phyloP scores from a whole-genome alignment of 1,284 basidiomycete species.

The Sphagnurus paluster region DNA sequence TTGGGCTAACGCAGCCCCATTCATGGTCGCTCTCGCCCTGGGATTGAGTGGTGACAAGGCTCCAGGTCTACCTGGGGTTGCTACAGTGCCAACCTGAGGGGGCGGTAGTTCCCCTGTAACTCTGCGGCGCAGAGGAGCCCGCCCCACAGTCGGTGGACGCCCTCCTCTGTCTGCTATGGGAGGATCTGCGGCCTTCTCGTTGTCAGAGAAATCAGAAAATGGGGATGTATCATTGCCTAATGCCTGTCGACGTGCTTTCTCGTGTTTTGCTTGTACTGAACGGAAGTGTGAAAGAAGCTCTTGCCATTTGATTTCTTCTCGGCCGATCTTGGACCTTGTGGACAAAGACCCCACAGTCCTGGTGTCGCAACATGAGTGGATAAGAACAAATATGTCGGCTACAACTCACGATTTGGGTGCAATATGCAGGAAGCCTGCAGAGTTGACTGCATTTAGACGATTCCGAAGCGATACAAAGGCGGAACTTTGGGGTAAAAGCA shows the following conservation, averaged over 20 bases:
- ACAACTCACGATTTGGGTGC: constrained; percentile 72
- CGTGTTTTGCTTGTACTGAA: constrained; percentile 80
- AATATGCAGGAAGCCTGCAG: constrained; percentile 90
- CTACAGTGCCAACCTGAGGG: constrained; percentile 27
- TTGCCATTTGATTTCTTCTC: constrained; percentile 93
- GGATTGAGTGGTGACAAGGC: constrained; percentile 76
- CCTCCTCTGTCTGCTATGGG: constrained; percentile 25
- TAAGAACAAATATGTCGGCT: background rate
- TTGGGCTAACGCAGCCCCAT: constrained; percentile 36
- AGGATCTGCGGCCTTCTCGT: constrained; percentile 34
- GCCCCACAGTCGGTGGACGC: constrained; percentile 27
- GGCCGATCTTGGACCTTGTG: constrained; percentile 72
- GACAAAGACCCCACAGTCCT: constrained; percentile 36
- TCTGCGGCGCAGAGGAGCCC: constrained; percentile 54
- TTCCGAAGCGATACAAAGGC: constrained; percentile 96
- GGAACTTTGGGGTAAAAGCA: constrained; percentile 96
- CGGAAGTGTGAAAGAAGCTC: constrained; percentile 89
- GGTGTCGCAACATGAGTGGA: constrained; percentile 5
- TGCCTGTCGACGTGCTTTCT: constrained; percentile 78
- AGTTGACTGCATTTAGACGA: constrained; percentile 92
- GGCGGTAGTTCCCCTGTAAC: constrained; percentile 50
- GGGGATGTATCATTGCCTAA: constrained; percentile 51
- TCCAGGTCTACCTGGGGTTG: constrained; percentile 31
- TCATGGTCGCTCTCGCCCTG: constrained; percentile 48
- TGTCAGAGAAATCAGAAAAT: constrained; percentile 44